Conservation (phyloP, 2,329 filamentous ascomycete genomes). For the Zymoseptoria brevis region DNA sequence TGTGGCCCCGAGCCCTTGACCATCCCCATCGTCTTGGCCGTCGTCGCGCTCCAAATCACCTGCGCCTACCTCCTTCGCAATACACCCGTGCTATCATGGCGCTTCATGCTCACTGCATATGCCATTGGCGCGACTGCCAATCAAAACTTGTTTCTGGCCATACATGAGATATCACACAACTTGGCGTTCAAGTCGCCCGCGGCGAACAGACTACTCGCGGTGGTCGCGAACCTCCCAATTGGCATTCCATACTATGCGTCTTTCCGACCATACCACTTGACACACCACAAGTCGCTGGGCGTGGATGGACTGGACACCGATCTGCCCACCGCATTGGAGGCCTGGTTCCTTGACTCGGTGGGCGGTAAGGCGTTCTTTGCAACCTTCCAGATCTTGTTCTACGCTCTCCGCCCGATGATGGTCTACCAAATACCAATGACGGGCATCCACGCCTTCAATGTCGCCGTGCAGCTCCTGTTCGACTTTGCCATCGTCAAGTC, state of each 20-base stretch:
- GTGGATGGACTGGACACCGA: conserved; percentile 95
- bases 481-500: conserved; percentile 60
- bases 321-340: conserved; percentile 84
- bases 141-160: conserved; percentile 96
- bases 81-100: conserved; percentile 71
- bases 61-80: conserved; percentile 71
- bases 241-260: conserved; percentile 92
- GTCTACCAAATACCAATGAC: conserved; percentile 86
- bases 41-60: conserved; percentile 72
- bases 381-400: conserved; percentile 99
- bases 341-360: conserved; percentile 86
- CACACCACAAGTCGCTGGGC: conserved; percentile 96
- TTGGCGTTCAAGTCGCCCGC: conserved; percentile 76
- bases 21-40: conserved; percentile 79
- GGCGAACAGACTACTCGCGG: conserved; percentile 77
- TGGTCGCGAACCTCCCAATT: conserved; percentile 93
- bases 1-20: conserved; percentile 94
- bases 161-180: conserved; percentile 98
- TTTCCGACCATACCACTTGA: conserved; percentile 95
- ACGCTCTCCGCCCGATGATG: conserved; percentile 90
- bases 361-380: conserved; percentile 97
- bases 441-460: conserved; percentile 73
- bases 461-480: conserved; percentile 67
- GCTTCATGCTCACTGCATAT: conserved; percentile 81
- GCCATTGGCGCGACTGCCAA: conserved; percentile 89